phyloP scores from a whole-genome alignment of 2,329 filamentous ascomycete species.

The Paraphoma sp. region DNA sequence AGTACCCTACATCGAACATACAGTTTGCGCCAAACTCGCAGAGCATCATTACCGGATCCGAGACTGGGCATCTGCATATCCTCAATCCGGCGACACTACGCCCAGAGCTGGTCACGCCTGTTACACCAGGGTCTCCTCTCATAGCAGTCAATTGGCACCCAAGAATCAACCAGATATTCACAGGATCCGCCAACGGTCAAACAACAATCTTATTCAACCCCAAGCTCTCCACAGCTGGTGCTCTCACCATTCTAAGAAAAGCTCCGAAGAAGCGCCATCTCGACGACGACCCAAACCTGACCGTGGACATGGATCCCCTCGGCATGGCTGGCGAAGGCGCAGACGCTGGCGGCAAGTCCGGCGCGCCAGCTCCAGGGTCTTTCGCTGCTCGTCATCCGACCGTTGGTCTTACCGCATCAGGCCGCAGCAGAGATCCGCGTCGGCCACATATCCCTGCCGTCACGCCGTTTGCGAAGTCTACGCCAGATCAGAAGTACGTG shows the following conservation, averaged over 20 bases:
- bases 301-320: conserved; percentile 72
- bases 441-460: conserved; percentile 82
- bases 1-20: conserved; percentile 86
- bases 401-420: conserved; percentile 78
- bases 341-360: conserved; percentile 62
- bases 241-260: conserved; percentile 87
- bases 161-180: conserved; percentile 94
- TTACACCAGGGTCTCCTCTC: conserved; percentile 84
- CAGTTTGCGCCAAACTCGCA: conserved; percentile 84
- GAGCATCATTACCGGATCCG: conserved; percentile 87
- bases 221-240: conserved; percentile 78
- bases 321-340: conserved; percentile 86
- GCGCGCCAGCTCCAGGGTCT: conserved; percentile 44
- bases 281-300: conserved; percentile 88
- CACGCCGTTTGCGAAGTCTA: conserved; percentile 89
- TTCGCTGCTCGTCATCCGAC: conserved; percentile 69
- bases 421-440: conserved; percentile 78
- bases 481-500: conserved; percentile 89
- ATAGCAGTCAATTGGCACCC: conserved; percentile 90
- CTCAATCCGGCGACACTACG: conserved; percentile 90
- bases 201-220: conserved; percentile 92
- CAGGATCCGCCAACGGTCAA: conserved; percentile 88
- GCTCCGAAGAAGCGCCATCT: conserved; percentile 94
- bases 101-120: conserved; percentile 82
- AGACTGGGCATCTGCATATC: conserved; percentile 85